Conservation (phyloP, 2,329 filamentous ascomycete species). For the Sporothrix globosa region DNA sequence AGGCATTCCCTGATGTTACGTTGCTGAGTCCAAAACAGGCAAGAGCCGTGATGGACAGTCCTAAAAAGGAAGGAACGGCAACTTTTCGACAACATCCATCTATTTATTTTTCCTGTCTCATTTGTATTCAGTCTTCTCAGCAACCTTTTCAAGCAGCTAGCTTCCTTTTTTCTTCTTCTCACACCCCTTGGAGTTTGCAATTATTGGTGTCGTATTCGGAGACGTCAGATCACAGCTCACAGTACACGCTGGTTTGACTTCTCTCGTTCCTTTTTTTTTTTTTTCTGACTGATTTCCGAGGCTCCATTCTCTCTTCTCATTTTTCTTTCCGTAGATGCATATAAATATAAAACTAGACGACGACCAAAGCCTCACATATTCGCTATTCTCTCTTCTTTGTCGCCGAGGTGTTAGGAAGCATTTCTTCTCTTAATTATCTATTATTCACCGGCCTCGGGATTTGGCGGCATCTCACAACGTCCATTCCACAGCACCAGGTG, state of each 20-base stretch:
- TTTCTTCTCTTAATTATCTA: background rate
- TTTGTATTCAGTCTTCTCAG: background rate
- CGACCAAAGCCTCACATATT: background rate
- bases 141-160: too few species aligned
- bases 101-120: background rate
- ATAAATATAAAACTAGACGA: too few species aligned
- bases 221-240: background rate
- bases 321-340: too few species aligned
- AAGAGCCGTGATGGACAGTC: conserved; percentile 17
- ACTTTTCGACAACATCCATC: background rate
- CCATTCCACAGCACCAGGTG: background rate
- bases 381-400: background rate
- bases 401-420: background rate
- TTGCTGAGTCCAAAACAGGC: conserved; percentile 24
- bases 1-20: conserved; percentile 15
- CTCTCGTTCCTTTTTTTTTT: background rate
- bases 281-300: background rate
- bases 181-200: background rate
- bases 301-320: background rate
- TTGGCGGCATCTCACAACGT: too few species aligned
- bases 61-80: conserved; percentile 24
- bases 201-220: background rate
- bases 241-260: background rate
- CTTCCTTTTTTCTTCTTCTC: background rate
- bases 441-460: background rate